phyloP scores from a whole-genome alignment of 768 basidiomycete species.

The Terana coerulea region DNA sequence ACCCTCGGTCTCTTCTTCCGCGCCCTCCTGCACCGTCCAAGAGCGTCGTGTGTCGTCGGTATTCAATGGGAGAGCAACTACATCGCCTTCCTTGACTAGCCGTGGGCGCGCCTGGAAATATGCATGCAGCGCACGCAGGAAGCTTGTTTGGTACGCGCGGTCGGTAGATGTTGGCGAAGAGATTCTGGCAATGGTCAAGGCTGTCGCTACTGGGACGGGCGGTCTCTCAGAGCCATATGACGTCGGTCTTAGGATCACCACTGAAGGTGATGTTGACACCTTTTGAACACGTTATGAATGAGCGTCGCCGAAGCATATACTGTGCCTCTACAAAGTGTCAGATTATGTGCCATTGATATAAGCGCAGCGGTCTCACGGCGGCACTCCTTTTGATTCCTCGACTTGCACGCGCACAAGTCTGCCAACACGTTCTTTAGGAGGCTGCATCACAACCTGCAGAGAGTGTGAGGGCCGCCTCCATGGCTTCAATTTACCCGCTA shows the following conservation, averaged over 20 bases:
- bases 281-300: conserved; percentile 17
- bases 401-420: conserved; percentile 60
- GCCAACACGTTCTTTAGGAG: conserved; percentile 30
- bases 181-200: conserved; percentile 76
- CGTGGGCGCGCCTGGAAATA: conserved; percentile 55
- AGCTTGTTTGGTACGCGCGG: conserved; percentile 57
- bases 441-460: conserved; percentile 48
- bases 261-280: conserved; percentile 24
- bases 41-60: conserved; percentile 35
- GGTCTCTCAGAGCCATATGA: conserved; percentile 60
- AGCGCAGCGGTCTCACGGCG: background rate
- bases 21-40: conserved; percentile 6
- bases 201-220: conserved; percentile 61
- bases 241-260: conserved; percentile 39
- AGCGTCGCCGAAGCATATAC: conserved; percentile 18
- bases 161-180: conserved; percentile 69
- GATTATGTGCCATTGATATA: background rate
- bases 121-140: conserved; percentile 55
- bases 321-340: background rate
- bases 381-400: conserved; percentile 32
- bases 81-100: conserved; percentile 69
- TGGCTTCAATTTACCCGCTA: background rate
- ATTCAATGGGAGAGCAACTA: conserved; percentile 64
- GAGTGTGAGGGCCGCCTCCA: conserved; percentile 7
- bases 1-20: background rate